Base-by-base conservation (phyloP, 1,139 yeast genomes). In the Protomyces gravidus region DNA sequence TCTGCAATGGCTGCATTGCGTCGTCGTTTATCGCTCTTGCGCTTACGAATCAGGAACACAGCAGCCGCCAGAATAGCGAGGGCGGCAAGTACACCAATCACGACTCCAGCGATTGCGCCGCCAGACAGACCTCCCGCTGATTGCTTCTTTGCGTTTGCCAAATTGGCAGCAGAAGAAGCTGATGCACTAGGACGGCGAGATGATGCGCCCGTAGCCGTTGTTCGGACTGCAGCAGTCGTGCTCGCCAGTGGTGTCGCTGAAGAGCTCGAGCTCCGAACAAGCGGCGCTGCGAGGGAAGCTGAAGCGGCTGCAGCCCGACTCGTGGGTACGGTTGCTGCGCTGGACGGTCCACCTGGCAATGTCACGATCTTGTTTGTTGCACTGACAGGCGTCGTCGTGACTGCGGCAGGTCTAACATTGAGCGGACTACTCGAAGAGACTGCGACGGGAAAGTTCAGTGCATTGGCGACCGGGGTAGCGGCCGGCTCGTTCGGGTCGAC, bases 101-200 rank as follows among this genome's bases (percentile, higher is more conserved):
- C 40, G 51, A 53, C 21, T 9, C 58, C 58, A 2, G 58, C 58
- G 28, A 53, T 53, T 5, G 51, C 58, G 17, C 58, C 58, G 15
- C 58, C 58, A 4, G 51, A 33, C 17, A 53, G 13, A n/a, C n/a
- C n/a, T n/a, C 9, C 58, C 58, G 50, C 19, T n/a, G 32, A 26
- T 7, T 36, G 42, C 15, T 32, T 46, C 27, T 32, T 19, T 11
- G 51, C 36, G 19, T 36, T 46, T 6, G 19, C 50, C 21, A 42
- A 27, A 26, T 45, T 42, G 30, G 45, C 39, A 3, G 47, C 33
- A 2, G 58, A 27, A 23, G 36, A 25, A 3, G 58, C 50, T 3
- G 30, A 30, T 2, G 51, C 45, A 15, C 46, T 32, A 13, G 49
- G 17, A 3, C 51, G 45, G n/a, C 39, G 51, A 30, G 46, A 45